Evolutionary conservation across 768 basidiomycete genomes (phyloP), one percentile per base, ranked within the genome.

Genomic region (Xerocomellus dryophilus): DNA sequence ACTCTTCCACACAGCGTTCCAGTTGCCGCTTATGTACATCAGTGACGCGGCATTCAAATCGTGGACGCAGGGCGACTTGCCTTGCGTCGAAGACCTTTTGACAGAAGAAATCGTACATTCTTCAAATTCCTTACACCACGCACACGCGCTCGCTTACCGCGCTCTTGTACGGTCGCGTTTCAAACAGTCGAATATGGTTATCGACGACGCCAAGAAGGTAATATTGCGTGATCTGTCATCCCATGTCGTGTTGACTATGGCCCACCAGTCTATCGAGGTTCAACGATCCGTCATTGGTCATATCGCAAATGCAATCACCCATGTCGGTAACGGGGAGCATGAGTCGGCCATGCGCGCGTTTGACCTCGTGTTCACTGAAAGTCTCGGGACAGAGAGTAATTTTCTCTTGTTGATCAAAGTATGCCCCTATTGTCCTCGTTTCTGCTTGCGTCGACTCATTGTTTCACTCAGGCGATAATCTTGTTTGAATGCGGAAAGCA

Each of bases 391-490:
- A 7, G 61, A 62, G 20, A 53, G n/a, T 14, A 39, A 29, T 5
- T 35, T 60, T 44, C 45, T 63, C 6, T 39, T 62, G n/a, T 34
- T 56, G 0, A 47, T 62, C 25, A 63, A 60, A 57, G 61, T 51
- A 25, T 17, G 18, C 2, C 1, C 7, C 4, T 2, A 10, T 40
- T 1, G 15, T n/a, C 7, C 9, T 29, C 7, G 0, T 21, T 0
- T 1, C 1, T 35, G 2, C 14, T 29, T n/a, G 15, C 21, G 20
- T 5, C 0, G 4, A 36, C 18, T 1, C 4, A 23, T 34, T 2
- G n/a, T 38, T 14, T n/a, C 21, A 34, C 1, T 15, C 18, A 59
- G 58, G 52, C 52, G 0, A 25, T 47, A n/a, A 36, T 54, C 8
- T 5, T 60, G 9, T 59, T 59, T 45, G 39, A 48, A 42, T 59